Evolutionary conservation across 805 yeast genomes (phyloP), one percentile per base, ranked within the genome.

Genomic region (Zygoascus ofunaensis): DNA sequence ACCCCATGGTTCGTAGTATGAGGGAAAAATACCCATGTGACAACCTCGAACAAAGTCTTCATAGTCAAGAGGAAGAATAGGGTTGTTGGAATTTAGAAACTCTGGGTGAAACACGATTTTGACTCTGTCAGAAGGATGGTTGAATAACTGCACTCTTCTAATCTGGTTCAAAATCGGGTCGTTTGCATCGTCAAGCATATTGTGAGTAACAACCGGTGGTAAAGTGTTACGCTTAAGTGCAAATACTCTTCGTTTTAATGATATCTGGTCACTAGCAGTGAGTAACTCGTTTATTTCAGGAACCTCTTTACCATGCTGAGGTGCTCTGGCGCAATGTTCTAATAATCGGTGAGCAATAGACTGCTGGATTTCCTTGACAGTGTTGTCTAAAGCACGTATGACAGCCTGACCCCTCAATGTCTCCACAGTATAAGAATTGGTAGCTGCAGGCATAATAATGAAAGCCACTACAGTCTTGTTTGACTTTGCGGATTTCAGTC

Each of bases 1-100:
- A 34, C 98, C 98, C 98, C 98, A 90, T 3, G 98, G 98, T 68
- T 90, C 98, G 61, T 90, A 90, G 68, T 90, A 90, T 0, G 96
- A 87, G 41, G 98, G 98, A 80, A 90, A 90, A 42, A 90, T 95
- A 63, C 98, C 98, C 64, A 92, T 70, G 65, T 90, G 97, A 63
- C 97, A 89, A 49, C 98, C 98, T 55, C 98, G 77, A 39, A 90
- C 98, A 64, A 90, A 90, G 63, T 90, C 98, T 62, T 90, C 98
- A 63, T 90, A 90, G 64, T 90, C 98, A 46, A 90, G 69, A 17
- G 95, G 82, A 60, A 90, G 72, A 47, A 90, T 83, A 42, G 98
- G 97, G 67, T 90, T 90, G 62, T 87, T 87, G 28, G 95, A 84
- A 68, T 86, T 90, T 55, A 90, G 75, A 62, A 90, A 90, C 65